phyloP scores from a whole-genome alignment of 805 yeast genomes.

The Candida corydali region DNA sequence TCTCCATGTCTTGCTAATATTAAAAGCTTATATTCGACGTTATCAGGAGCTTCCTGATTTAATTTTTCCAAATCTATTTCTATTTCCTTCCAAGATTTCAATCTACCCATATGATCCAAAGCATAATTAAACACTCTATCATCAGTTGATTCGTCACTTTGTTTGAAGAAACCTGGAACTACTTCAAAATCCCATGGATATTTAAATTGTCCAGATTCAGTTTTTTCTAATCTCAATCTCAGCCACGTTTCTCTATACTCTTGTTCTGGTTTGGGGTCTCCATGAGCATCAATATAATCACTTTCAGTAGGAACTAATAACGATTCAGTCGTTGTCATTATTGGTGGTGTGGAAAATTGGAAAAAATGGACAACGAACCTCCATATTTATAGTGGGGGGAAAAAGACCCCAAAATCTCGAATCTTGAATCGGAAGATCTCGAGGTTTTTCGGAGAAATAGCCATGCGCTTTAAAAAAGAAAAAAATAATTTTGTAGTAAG shows the following conservation, averaged over 20 bases:
- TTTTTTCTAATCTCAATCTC: constrained; percentile 14
- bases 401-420: not conserved
- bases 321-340: constrained; percentile 15
- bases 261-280: constrained; percentile 15
- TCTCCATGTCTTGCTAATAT: constrained; percentile 67
- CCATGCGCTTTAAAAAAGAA: too few relatives aligned
- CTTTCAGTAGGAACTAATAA: constrained; percentile 26
- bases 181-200: constrained; percentile 46
- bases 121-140: constrained; percentile 45
- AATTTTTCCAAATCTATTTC: constrained; percentile 26
- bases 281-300: constrained; percentile 32
- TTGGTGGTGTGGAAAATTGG: not conserved
- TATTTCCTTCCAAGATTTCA: constrained; percentile 38
- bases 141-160: constrained; percentile 41
- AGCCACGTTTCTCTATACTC: constrained; percentile 12
- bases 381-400: not conserved
- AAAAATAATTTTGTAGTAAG: too few relatives aligned
- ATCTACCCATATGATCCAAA: constrained; percentile 41
- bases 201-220: constrained; percentile 15
- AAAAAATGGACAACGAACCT: not conserved
- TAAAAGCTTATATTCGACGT: constrained; percentile 45
- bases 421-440: too few relatives aligned
- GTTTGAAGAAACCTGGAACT: constrained; percentile 49
- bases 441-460: too few relatives aligned
- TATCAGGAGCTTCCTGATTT: constrained; percentile 28